Conservation (phyloP, 768 basidiomycete genomes). For the Pulveroboletus ravenelii region DNA sequence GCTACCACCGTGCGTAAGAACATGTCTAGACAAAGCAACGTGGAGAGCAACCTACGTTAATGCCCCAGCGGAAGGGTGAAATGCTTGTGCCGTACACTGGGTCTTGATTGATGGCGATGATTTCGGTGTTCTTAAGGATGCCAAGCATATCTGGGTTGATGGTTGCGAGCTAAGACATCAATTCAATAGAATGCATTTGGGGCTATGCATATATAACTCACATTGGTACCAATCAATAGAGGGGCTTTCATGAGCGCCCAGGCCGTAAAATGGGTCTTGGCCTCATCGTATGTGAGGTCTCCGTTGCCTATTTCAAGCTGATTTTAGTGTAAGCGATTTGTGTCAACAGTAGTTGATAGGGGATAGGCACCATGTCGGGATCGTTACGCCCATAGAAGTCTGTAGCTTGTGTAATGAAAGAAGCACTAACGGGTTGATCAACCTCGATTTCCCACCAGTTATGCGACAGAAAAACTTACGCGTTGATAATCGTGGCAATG, state of each 20-base stretch:
- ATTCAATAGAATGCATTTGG: not conserved
- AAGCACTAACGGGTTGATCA: slow-evolving; percentile 40
- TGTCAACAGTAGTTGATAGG: not conserved
- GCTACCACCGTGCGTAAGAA: slow-evolving; percentile 16
- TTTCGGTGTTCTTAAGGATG: slow-evolving; percentile 57
- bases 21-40: too few species aligned
- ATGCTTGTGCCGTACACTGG: slow-evolving; percentile 55
- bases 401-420: slow-evolving; percentile 57
- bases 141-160: slow-evolving; percentile 46
- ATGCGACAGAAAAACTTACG: slow-evolving; percentile 30
- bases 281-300: slow-evolving; percentile 54
- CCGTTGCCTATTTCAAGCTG: slow-evolving; percentile 65
- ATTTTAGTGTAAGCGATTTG: slow-evolving; percentile 3
- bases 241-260: slow-evolving; percentile 70
- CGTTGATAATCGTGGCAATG: slow-evolving; percentile 50
- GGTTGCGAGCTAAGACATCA: slow-evolving; percentile 39
- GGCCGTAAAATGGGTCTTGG: slow-evolving; percentile 64
- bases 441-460: not conserved
- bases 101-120: slow-evolving; percentile 66
- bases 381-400: slow-evolving; percentile 65
- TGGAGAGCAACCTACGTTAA: slow-evolving; percentile 43
- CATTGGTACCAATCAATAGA: slow-evolving; percentile 57
- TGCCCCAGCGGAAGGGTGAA: slow-evolving; percentile 64
- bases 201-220: slow-evolving; percentile 23
- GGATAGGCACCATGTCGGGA: slow-evolving; percentile 51